Evolutionary conservation across 805 yeast genomes (phyloP).

Genomic region (Blastobotrys attinorum): DNA sequence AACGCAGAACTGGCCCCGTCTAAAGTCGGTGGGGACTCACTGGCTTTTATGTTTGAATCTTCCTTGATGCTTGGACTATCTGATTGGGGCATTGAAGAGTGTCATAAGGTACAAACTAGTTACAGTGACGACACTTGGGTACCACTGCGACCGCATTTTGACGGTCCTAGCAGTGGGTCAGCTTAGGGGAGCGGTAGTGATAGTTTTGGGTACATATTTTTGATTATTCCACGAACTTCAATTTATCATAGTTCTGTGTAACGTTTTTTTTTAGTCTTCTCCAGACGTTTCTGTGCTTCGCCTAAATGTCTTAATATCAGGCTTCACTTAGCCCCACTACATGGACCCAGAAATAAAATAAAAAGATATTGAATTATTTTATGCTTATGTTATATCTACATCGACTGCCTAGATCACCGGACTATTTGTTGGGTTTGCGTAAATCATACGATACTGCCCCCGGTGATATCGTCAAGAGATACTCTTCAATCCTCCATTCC

Average conservation of each 20-base stretch:
- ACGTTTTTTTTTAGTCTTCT: not conserved
- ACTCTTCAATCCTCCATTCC: conserved; percentile 33
- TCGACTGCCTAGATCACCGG: too few relatives aligned
- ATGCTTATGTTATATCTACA: not conserved
- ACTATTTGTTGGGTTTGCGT: too few relatives aligned
- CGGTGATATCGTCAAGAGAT: conserved; percentile 16
- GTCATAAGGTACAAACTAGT: conserved; percentile 16
- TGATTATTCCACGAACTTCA: not conserved
- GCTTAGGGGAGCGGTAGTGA: too few relatives aligned
- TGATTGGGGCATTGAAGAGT: conserved; percentile 16
- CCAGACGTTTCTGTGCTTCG: not conserved
- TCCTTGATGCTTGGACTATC: conserved; percentile 21
- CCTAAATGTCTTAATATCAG: too few relatives aligned
- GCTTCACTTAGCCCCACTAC: too few relatives aligned
- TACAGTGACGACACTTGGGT: conserved; percentile 18
- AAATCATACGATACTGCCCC: conserved; percentile 11
- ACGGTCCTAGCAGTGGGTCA: conserved; percentile 4
- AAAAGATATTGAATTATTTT: not conserved
- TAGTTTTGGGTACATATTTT: not conserved
- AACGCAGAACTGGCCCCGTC: conserved; percentile 16
- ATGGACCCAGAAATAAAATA: too few relatives aligned
- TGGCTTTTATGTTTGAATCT: conserved; percentile 26
- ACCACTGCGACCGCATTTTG: conserved; percentile 11
- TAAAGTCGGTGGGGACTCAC: conserved; percentile 21
- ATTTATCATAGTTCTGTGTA: not conserved